phyloP scores from a whole-genome alignment of 2,329 filamentous ascomycete species.

The Ophidiomyces ophidiicola region DNA sequence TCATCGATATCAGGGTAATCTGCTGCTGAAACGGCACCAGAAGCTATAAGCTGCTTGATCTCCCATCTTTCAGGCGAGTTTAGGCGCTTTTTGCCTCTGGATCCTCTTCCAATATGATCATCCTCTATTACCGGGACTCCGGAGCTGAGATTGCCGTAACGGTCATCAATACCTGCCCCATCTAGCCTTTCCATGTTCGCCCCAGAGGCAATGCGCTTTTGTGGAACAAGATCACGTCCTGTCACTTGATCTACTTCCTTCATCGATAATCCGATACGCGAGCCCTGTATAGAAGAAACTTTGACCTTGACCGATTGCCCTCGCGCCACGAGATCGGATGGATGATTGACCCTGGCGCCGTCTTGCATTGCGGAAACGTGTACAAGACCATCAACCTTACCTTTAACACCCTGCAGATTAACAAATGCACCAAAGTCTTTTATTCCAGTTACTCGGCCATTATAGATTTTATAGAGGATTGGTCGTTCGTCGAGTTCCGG shows the following conservation, averaged over 20 bases:
- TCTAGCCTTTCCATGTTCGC: conserved; percentile 80
- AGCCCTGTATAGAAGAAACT: conserved; percentile 72
- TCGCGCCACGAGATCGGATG: conserved; percentile 68
- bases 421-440: conserved; percentile 97
- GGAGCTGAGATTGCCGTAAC: conserved; percentile 43
- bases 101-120: conserved; percentile 42
- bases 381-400: conserved; percentile 83
- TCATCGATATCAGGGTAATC: conserved; percentile 93
- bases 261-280: conserved; percentile 80
- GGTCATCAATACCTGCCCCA: conserved; percentile 42
- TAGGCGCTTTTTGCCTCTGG: conserved; percentile 72
- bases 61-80: conserved; percentile 97
- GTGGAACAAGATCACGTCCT: conserved; percentile 69
- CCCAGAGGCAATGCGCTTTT: conserved; percentile 68
- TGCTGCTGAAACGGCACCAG: conserved; percentile 79
- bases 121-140: conserved; percentile 53
- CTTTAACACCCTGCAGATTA: conserved; percentile 72
- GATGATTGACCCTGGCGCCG: conserved; percentile 78
- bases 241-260: conserved; percentile 90
- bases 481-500: conserved; percentile 72
- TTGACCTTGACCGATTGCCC: conserved; percentile 88
- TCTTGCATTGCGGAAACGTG: conserved; percentile 83
- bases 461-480: conserved; percentile 74
- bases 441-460: conserved; percentile 77
- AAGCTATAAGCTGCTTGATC: conserved; percentile 89